Percentiles rank a stretch among this genome's conserved stretches.
These are phyloP conservation scores for Theobroma grandiflorum DNA, from an alignment of 441 rosid genomes.

Conservation along the genomic window DNA sequence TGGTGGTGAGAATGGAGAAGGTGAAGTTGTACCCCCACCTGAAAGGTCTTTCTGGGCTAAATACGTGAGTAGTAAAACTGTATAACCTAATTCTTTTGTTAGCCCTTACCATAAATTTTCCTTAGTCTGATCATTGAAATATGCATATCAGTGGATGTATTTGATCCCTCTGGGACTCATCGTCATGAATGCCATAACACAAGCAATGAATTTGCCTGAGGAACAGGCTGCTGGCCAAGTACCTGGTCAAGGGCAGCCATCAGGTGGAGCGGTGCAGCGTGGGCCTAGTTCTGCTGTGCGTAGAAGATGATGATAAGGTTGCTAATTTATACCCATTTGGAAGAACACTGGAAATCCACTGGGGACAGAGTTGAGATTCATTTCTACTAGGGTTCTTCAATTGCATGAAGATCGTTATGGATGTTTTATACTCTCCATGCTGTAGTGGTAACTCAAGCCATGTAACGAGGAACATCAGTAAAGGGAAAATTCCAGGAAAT, in stretches of 20 bases:
- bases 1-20: constrained; percentile 71
- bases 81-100: neutral
- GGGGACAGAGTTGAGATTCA: constrained; percentile 10
- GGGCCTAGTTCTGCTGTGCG: constrained; percentile 60
- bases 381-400: neutral
- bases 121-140: neutral
- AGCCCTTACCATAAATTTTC: neutral
- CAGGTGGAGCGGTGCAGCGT: constrained; percentile 55
- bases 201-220: constrained; percentile 90
- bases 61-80: constrained; percentile 68
- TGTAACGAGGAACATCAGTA: neutral
- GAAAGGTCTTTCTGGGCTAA: constrained; percentile 96
- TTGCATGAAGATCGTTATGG: constrained; percentile 5
- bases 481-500: neutral
- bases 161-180: constrained; percentile 89
- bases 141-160: constrained; percentile 86
- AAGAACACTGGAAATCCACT: neutral
- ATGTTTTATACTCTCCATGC: neutral
- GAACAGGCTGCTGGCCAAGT: constrained; percentile 68
- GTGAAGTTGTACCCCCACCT: constrained; percentile 69
- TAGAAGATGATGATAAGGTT: constrained; percentile 76
- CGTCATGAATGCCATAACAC: constrained; percentile 88
- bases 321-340: constrained; percentile 2
- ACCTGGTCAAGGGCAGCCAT: constrained; percentile 51
- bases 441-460: neutral